These are phyloP conservation scores for Thalia dealbata DNA, from an alignment of 176 grass and related monocot species.

Conservation along the genomic window DNA sequence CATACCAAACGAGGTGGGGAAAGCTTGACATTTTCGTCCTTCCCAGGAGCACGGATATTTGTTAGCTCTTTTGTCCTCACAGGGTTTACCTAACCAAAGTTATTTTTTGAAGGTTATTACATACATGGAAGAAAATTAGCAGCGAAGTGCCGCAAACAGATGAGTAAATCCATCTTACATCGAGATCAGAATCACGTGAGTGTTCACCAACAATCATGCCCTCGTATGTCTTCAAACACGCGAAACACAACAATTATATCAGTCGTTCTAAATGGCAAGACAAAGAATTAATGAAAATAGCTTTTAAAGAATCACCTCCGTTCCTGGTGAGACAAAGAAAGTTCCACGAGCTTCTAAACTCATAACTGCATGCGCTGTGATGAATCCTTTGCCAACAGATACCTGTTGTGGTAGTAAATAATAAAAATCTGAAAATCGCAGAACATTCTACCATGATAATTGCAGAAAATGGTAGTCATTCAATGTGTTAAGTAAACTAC, in stretches of 20 bases:
- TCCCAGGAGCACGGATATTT: constrained; percentile 83
- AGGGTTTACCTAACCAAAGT: constrained; percentile 59
- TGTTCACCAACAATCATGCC: constrained; percentile 97
- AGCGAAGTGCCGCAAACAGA: constrained; percentile 12
- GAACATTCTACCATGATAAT: too few species aligned
- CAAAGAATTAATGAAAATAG: constrained; percentile 19
- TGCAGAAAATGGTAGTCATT: too few species aligned
- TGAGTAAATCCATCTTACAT: constrained; percentile 44
- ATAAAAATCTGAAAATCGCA: constrained; percentile 6
- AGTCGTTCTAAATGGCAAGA: background rate
- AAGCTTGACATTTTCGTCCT: constrained; percentile 91
- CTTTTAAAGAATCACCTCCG: constrained; percentile 51
- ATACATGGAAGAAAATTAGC: constrained; percentile 1
- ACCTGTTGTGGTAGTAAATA: constrained; percentile 44
- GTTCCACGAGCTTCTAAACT: constrained; percentile 97
- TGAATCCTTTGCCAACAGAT: constrained; percentile 69
- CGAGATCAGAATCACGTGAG: constrained; percentile 94
- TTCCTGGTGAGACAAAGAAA: constrained; percentile 94
- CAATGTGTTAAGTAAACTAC: too few species aligned
- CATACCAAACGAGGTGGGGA: constrained; percentile 90
- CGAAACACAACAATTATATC: background rate
- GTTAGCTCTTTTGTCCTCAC: constrained; percentile 97
- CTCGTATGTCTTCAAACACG: constrained; percentile 61
- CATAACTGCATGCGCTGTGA: constrained; percentile 88
- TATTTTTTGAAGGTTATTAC: background rate